Conservation (phyloP, 768 basidiomycete genomes). For the Tricholoma hemisulphureum region DNA sequence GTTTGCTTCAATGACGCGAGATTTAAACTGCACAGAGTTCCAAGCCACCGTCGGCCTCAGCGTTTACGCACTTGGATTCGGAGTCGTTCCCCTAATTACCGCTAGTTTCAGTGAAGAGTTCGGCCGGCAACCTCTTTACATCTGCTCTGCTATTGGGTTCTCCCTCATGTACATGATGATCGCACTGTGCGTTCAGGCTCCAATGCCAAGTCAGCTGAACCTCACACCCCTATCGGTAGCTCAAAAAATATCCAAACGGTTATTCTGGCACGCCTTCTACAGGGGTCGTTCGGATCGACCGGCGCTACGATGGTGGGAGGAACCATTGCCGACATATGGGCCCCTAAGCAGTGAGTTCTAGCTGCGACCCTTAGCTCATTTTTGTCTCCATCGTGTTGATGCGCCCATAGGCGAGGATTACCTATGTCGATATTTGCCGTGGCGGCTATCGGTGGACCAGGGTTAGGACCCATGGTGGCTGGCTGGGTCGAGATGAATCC, state of each 20-base stretch:
- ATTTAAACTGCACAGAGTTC: conserved; percentile 43
- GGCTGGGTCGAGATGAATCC: conserved; percentile 67
- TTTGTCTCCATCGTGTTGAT: background rate
- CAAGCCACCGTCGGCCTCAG: conserved; percentile 49
- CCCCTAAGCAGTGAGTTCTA: conserved; percentile 51
- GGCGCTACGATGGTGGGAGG: conserved; percentile 74
- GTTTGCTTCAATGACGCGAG: conserved; percentile 53
- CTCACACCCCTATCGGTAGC: conserved; percentile 17
- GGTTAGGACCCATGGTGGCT: conserved; percentile 60
- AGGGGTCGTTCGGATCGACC: conserved; percentile 67
- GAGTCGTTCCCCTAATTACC: conserved; percentile 61
- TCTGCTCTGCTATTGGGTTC: conserved; percentile 51
- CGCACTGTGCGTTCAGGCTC: conserved; percentile 34
- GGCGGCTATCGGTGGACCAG: conserved; percentile 58
- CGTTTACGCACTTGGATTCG: conserved; percentile 61
- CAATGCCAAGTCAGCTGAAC: background rate
- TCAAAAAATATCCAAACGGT: conserved; percentile 58
- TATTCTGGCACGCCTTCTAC: conserved; percentile 60
- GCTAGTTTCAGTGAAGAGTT: conserved; percentile 75
- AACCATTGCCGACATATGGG: conserved; percentile 70
- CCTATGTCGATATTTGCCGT: conserved; percentile 77
- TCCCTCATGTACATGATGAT: conserved; percentile 50
- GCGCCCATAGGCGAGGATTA: conserved; percentile 56
- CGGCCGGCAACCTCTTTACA: conserved; percentile 60
- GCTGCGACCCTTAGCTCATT: background rate